phyloP scores from a whole-genome alignment of 352 stramenopile species.

The Phytophthora sojae region DNA sequence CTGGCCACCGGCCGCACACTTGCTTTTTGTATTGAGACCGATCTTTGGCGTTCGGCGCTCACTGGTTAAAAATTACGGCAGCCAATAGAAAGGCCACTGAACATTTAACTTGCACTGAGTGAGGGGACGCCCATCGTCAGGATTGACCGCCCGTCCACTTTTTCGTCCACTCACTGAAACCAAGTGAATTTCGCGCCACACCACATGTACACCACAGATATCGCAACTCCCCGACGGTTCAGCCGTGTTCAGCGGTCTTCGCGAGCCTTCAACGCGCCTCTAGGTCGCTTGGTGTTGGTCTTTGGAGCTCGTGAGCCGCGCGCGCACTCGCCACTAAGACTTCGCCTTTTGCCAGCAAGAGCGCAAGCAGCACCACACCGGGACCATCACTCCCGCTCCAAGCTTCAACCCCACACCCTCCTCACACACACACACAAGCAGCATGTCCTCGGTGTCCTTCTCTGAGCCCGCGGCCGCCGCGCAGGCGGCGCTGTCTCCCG shows the following conservation, averaged over 20 bases:
- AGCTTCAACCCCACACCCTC: conserved; percentile 12
- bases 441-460: conserved; percentile 52
- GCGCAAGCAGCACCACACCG: conserved; percentile 35
- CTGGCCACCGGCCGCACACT: conserved; percentile 34
- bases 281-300: neutral
- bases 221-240: conserved; percentile 16
- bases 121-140: conserved; percentile 20
- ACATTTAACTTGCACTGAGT: conserved; percentile 19
- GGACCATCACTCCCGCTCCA: conserved; percentile 23
- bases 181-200: conserved; percentile 21
- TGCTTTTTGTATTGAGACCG: conserved; percentile 21
- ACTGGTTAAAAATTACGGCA: neutral
- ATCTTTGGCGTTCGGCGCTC: conserved; percentile 19
- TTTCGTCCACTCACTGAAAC: conserved; percentile 25
- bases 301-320: neutral
- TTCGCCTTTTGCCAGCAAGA: conserved; percentile 51
- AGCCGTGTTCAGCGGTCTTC: conserved; percentile 24
- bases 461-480: conserved; percentile 22
- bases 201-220: neutral
- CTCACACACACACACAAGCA: neutral
- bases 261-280: neutral
- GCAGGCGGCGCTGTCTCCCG: conserved; percentile 47
- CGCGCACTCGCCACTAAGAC: conserved; percentile 33
- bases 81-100: neutral
- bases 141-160: conserved; percentile 5